Conservation (phyloP, 371 early-diverging fungal genomes). For the Rhizopus stolonifer region DNA sequence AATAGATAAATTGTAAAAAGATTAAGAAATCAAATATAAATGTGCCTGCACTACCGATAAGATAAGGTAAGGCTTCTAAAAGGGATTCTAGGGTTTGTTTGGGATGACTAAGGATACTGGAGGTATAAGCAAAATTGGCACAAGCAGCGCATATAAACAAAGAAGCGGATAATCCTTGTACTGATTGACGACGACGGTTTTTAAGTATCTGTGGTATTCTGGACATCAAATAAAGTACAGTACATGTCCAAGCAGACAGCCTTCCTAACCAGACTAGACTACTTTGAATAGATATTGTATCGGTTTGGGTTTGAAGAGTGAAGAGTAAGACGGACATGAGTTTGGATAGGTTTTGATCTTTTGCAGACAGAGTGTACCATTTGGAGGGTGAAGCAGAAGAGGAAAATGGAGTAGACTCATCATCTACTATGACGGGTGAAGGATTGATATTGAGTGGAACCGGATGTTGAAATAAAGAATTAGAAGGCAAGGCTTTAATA, state of each 20-base stretch:
- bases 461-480: constrained; percentile 37
- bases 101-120: constrained; percentile 55
- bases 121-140: constrained; percentile 67
- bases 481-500: constrained; percentile 6
- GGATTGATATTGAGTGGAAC: constrained; percentile 35
- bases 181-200: constrained; percentile 57
- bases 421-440: constrained; percentile 5
- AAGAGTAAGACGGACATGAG: constrained; percentile 16
- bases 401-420: constrained; percentile 41
- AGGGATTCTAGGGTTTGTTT: constrained; percentile 33
- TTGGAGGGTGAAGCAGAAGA: constrained; percentile 48
- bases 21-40: constrained; percentile 34
- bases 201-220: constrained; percentile 70
- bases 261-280: constrained; percentile 45
- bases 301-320: neutral
- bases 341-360: neutral
- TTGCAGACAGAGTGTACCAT: constrained; percentile 40
- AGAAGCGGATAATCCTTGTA: constrained; percentile 61
- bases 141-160: constrained; percentile 69
- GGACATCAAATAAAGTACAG: constrained; percentile 61
- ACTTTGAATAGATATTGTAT: constrained; percentile 4
- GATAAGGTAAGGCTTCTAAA: constrained; percentile 37
- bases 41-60: constrained; percentile 44
- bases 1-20: constrained; percentile 34
- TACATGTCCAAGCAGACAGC: constrained; percentile 64